Base-by-base conservation (phyloP, 441 rosid genomes). In the Daphne laureola region DNA sequence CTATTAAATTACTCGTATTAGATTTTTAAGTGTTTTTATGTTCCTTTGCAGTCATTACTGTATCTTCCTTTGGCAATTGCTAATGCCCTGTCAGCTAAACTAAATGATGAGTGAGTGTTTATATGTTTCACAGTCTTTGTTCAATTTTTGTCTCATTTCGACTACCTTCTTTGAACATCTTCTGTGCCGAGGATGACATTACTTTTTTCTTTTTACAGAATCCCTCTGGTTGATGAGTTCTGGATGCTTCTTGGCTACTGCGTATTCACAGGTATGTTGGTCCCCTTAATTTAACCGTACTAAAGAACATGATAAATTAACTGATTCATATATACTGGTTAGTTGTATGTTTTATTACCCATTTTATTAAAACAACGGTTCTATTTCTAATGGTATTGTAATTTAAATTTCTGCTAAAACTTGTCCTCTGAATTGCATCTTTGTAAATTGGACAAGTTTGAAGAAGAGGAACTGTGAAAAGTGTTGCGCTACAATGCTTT, bases 181-280 rank as follows among this genome's bases (percentile, higher is more conserved):
- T 38, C 21, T 43, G 40, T 18, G 54, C 46, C 21, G 46, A 11
- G 15, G 48, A 61, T 14, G 41, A 50, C 25, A 17, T 44, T 31
- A 14, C 35, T 27, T 46, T 63, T 31, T 56, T 46, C 40, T 43
- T 12, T 12, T 27, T 67, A 55, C 84, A 93, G 97, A 55, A 82
- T 77, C 79, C 88, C 97, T 61, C 77, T 87, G 60, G 87, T 90
- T 59, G 92, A 85, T 65, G 95, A 93, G 72, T 65, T 79, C 18
- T 90, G 97, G 97, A 86, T 90, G 73, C 83, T 90, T 68, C 87
- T 93, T 71, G 99, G 96, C 52, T 93, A 78, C 74, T 83, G 86
- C 66, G 48, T 74, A 65, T 90, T 80, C 73, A 80, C 99, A 74
- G 87, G 96, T 79, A 69, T 5, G 70, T n/a, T 15, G 46, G 65